These are phyloP conservation scores for Escovopsis sp. DNA, from an alignment of 2,329 filamentous ascomycete species.

Conservation along the genomic window DNA sequence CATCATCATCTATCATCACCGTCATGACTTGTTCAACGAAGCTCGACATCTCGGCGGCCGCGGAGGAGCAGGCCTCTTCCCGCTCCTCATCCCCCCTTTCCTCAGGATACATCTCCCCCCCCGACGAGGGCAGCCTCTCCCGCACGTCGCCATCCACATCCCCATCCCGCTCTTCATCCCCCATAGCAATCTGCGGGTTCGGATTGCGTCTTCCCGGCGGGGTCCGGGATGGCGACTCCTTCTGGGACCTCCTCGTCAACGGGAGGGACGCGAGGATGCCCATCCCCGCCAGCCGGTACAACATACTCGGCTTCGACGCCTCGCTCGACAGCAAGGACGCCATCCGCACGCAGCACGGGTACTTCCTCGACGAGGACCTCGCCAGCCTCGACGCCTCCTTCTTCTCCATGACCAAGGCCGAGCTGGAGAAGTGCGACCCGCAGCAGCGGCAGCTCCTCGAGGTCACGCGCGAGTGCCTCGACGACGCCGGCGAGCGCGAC, in stretches of 20 bases:
- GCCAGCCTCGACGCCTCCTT: background rate
- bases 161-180: background rate
- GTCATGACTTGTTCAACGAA: too few relatives aligned
- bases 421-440: background rate
- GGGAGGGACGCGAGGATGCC: background rate
- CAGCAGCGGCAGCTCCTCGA: slow-evolving; percentile 1
- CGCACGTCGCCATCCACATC: too few relatives aligned
- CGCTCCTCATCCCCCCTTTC: too few relatives aligned
- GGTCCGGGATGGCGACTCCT: background rate
- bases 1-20: too few relatives aligned
- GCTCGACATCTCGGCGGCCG: too few relatives aligned
- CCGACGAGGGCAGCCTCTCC: too few relatives aligned
- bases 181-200: slow-evolving; percentile 9
- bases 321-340: background rate
- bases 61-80: too few relatives aligned
- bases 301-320: background rate
- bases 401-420: background rate
- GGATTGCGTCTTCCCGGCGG: slow-evolving; percentile 3
- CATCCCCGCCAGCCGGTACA: background rate
- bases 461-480: slow-evolving; percentile 1
- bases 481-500: background rate
- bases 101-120: too few relatives aligned
- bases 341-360: background rate
- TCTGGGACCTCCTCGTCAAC: slow-evolving; percentile 2
- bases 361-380: background rate